phyloP scores from a whole-genome alignment of 2,329 filamentous ascomycete genomes.

The Botrytis tulipae region DNA sequence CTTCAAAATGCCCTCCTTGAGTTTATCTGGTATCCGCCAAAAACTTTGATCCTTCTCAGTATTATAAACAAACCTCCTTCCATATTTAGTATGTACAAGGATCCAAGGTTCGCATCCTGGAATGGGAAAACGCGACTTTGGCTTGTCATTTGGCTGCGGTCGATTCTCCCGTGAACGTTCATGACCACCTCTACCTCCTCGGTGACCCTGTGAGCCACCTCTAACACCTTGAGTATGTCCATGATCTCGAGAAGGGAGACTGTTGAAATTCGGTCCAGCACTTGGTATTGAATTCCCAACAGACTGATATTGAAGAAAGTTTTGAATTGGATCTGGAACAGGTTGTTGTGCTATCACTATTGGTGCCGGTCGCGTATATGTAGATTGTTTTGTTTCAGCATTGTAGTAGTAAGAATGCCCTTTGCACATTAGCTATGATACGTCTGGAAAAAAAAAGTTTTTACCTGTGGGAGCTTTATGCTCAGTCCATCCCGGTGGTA shows the following conservation, averaged over 20 bases:
- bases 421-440: conserved; percentile 1
- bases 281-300: conserved; percentile 42
- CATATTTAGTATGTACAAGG: conserved; percentile 87
- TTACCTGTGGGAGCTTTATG: conserved; percentile 74
- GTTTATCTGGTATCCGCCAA: conserved; percentile 89
- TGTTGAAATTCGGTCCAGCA: conserved; percentile 39
- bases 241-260: conserved; percentile 25
- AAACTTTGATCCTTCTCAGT: conserved; percentile 81
- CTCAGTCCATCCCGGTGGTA: conserved; percentile 86
- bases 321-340: conserved; percentile 39
- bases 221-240: conserved; percentile 32
- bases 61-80: conserved; percentile 88
- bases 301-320: conserved; percentile 45
- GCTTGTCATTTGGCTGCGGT: conserved; percentile 72
- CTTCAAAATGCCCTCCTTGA: conserved; percentile 73
- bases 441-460: not conserved
- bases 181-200: conserved; percentile 53
- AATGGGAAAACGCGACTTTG: conserved; percentile 75
- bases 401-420: conserved; percentile 86
- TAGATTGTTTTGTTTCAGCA: conserved; percentile 76
- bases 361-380: conserved; percentile 72
- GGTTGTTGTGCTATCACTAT: conserved; percentile 30
- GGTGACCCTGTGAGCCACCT: conserved; percentile 45
- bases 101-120: conserved; percentile 85
- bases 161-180: conserved; percentile 48